A percentile compares a stretch with the other conserved stretches of the same genome.
phyloP scores from a whole-genome alignment of 2,329 filamentous ascomycete species.

The Colletotrichum eremochloae region DNA sequence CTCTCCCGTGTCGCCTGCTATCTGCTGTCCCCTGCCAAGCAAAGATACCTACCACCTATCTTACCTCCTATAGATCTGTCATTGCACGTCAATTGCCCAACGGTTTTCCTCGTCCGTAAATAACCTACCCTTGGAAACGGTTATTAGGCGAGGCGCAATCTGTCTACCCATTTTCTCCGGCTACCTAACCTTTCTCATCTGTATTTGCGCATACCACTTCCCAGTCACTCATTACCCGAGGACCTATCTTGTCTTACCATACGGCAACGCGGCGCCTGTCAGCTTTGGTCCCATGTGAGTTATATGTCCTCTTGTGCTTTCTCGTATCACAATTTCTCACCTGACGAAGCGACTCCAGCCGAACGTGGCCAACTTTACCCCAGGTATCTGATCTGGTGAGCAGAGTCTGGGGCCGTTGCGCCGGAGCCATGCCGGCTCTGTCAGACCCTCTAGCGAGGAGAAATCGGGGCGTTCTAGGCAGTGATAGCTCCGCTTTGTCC shows the following conservation, averaged over 20 bases:
- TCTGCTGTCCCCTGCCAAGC: not conserved
- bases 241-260: not conserved
- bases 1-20: not conserved
- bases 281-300: not conserved
- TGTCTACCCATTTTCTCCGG: conserved; percentile 12
- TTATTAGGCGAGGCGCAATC: conserved; percentile 3
- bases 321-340: not conserved
- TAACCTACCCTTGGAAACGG: conserved; percentile 16
- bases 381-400: conserved; percentile 1
- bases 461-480: conserved; percentile 65
- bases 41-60: not conserved
- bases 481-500: conserved; percentile 65
- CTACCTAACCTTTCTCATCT: conserved; percentile 2
- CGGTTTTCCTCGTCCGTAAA: not conserved
- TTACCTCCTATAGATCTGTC: not conserved
- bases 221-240: not conserved
- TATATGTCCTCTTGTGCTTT: not conserved
- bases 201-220: conserved; percentile 7
- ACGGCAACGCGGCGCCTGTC: conserved; percentile 1
- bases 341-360: conserved; percentile 3
- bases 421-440: conserved; percentile 50
- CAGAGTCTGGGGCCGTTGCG: conserved; percentile 5
- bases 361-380: not conserved
- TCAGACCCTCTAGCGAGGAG: conserved; percentile 48
- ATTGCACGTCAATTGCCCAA: conserved; percentile 10